Evolutionary conservation across 768 basidiomycete genomes (phyloP).

Genomic region (Sarcomyxa edulis): DNA sequence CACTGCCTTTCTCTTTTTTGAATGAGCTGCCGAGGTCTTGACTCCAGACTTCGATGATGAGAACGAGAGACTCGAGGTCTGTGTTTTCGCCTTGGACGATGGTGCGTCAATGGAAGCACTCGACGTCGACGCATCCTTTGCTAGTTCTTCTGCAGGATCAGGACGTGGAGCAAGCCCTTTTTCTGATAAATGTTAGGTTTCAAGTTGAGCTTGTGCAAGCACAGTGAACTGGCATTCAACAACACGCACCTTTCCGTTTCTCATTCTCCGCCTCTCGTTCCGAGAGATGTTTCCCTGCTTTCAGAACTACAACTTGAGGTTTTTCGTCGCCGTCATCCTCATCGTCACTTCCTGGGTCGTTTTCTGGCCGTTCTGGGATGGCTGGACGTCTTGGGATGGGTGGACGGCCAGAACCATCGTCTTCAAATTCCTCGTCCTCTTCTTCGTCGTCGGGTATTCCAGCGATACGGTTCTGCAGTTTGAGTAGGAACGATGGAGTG

Average conservation of each 20-base stretch:
- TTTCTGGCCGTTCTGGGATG: slow-evolving; percentile 62
- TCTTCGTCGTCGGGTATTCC: slow-evolving; percentile 48
- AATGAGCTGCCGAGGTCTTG: slow-evolving; percentile 21
- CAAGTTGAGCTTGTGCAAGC: no score
- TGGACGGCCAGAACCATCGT: slow-evolving; percentile 62
- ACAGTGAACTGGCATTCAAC: slow-evolving; percentile 7
- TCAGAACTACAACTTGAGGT: slow-evolving; percentile 86
- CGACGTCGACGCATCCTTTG: slow-evolving; percentile 11
- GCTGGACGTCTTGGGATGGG: slow-evolving; percentile 73
- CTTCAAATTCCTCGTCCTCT: slow-evolving; percentile 50
- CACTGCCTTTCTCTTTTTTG: slow-evolving; percentile 38
- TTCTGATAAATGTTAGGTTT: slow-evolving; percentile 29
- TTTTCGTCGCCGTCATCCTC: slow-evolving; percentile 74
- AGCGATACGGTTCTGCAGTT: slow-evolving; percentile 56
- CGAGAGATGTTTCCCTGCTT: slow-evolving; percentile 82
- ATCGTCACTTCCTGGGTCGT: slow-evolving; percentile 68
- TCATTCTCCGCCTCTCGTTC: slow-evolving; percentile 76
- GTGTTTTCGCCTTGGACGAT: slow-evolving; percentile 15
- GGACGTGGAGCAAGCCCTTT: slow-evolving; percentile 56
- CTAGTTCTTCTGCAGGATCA: slow-evolving; percentile 22
- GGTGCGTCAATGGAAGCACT: slow-evolving; percentile 7
- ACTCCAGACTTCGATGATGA: slow-evolving; percentile 30
- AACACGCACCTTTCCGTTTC: slow-evolving; percentile 60
- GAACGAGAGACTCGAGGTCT: slow-evolving; percentile 33
- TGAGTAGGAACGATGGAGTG: slow-evolving; percentile 61